Evolutionary conservation across 306 rosid genomes (phyloP), one percentile per base, ranked within the genome.

Genomic region (Rosa persica): DNA sequence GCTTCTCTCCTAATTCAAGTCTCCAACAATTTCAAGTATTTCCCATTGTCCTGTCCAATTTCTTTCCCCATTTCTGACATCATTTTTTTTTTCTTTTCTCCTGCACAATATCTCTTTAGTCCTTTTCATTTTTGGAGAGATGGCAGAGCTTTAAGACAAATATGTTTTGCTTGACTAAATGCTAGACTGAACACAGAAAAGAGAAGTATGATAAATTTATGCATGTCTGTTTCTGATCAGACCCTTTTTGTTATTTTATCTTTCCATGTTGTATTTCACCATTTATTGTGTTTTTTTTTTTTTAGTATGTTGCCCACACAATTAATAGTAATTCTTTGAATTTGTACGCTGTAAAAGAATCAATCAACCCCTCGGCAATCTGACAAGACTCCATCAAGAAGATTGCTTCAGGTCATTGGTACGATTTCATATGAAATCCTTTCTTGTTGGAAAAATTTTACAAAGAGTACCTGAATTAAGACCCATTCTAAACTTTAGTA

Each of bases 361-460:
- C 97, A 89, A 80, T 86, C 98, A 55, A 76, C 80, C 79, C 85
- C 89, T 80, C 94, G 96, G 43, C 87, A 87, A 75, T 82, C 54
- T 30, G 98, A 95, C 80, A 91, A 87, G 90, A 85, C 88, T 73
- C 84, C 85, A 27, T 44, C 92, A 39, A 88, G 70, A 68, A 85
- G 97, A 84, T 89, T 91, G 82, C 94, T 95, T 82, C 98, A 91
- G 91, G 97, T 95, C 85, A 88, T 89, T 83, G 99, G 99, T 95
- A 93, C 70, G 96, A 77, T 77, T 77, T 82, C 73, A 58, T 44
- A 77, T 77, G 70, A 57, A 55, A 68, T 64, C n/a, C n/a, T n/a
- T n/a, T n/a, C n/a, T n/a, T n/a, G n/a, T n/a, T n/a, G n/a, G n/a
- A n/a, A n/a, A n/a, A n/a, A n/a, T n/a, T n/a, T n/a, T n/a, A n/a